Base-by-base conservation (phyloP, 2,329 filamentous ascomycete genomes). In the Tolypocladium ovalisporum region DNA sequence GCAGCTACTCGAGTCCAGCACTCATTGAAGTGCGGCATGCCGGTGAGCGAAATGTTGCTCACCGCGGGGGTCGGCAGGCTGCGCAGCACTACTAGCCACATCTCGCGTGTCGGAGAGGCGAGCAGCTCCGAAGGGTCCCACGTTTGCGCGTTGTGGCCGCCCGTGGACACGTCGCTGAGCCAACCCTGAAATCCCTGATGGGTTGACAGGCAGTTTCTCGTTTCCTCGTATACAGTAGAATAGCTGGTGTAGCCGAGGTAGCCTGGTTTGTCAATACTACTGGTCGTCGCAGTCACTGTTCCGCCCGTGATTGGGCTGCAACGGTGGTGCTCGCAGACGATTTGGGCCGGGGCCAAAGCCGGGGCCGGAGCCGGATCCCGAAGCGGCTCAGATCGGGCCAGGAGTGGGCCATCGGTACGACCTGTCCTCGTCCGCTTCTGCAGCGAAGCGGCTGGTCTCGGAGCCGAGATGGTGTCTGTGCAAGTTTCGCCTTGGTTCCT, bases 241-340 rank as follows among this genome's bases (percentile, higher is more conserved):
- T 74, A 74, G 57, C 73, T 77, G 2, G 74, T 77, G 61, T 72
- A 75, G 56, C 75, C 75, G n/a, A 78, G 67, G 64, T 76, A 77
- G 1, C 75, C 76, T 17, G 63, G 57, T 4, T 56, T 52, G 27
- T n/a, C 44, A 2, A 51, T 19, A 12, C 2, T 49, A 12, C 15
- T 32, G 27, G 44, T 19, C 6, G 17, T 4, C 27, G 44, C 4
- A 17, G 44, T 8, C 44, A 19, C 27, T 17, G 27, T 4, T 15
- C 13, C 44, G 8, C 44, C 40, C 12, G 9, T 44, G 44, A 29
- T n/a, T 3, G 27, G 44, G 27, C 44, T 51, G 44, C 29, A 17
- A 34, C 27, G 19, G 27, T 17, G 61, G 57, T 7, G 66, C 57
- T 19, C 24, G 52, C 24, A 39, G 22, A 49, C 52, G 17, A 52